Evolutionary conservation across 768 basidiomycete species (phyloP).

Genomic region (Agrocybe praecox): DNA sequence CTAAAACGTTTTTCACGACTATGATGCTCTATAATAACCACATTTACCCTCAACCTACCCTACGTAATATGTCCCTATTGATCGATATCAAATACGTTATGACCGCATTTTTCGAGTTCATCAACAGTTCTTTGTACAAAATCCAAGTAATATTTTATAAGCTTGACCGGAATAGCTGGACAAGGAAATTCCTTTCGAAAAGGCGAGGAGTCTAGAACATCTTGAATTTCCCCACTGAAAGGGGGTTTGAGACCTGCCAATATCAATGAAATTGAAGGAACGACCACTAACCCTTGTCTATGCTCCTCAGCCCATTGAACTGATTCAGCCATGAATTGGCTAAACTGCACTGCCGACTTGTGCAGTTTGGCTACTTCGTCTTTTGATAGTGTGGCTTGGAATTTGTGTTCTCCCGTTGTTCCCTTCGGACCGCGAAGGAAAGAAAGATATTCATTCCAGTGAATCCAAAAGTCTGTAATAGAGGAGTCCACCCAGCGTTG

Average conservation of each 20-base stretch:
- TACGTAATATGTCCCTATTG: background rate
- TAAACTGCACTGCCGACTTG: background rate
- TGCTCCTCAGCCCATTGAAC: conserved; percentile 22
- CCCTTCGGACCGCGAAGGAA: conserved; percentile 21
- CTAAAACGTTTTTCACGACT: conserved; percentile 22
- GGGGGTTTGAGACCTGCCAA: background rate
- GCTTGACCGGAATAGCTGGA: background rate
- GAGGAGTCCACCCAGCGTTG: conserved; percentile 31
- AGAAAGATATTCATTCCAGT: conserved; percentile 45
- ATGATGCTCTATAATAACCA: no score
- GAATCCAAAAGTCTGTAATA: conserved; percentile 35
- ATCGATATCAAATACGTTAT: background rate
- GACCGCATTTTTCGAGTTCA: background rate
- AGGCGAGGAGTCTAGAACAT: background rate
- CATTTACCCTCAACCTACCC: no score
- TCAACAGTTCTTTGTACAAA: background rate
- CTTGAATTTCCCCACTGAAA: background rate
- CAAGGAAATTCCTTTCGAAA: background rate
- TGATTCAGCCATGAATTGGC: conserved; percentile 15
- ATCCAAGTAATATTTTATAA: background rate
- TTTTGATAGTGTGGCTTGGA: conserved; percentile 19
- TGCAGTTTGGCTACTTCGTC: conserved; percentile 17
- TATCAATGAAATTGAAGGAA: background rate
- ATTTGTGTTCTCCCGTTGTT: conserved; percentile 9
- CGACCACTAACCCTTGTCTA: conserved; percentile 14